Conservation (phyloP, 306 rosid species). For the Cucurbita moschata region DNA sequence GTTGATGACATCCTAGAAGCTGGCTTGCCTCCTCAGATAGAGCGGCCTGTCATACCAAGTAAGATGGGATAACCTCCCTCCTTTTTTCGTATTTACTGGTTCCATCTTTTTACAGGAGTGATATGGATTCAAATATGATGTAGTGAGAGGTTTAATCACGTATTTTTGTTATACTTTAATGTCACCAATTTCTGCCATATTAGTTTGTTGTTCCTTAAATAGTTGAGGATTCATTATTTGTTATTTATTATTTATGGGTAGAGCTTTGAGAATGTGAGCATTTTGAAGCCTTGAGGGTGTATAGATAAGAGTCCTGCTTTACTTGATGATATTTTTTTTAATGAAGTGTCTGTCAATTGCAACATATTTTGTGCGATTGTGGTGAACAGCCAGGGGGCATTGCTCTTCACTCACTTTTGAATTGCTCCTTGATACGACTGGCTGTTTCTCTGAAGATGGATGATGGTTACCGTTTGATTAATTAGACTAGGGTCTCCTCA, state of each 20-base stretch:
- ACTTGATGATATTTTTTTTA: not conserved
- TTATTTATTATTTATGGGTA: no score
- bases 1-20: slow-evolving; percentile 79
- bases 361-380: not conserved
- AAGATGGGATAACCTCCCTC: slow-evolving; percentile 6
- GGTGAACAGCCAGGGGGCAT: not conserved
- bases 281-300: not conserved
- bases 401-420: not conserved
- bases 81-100: slow-evolving; percentile 7
- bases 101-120: slow-evolving; percentile 2
- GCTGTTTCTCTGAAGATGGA: not conserved
- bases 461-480: not conserved
- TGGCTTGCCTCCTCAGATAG: slow-evolving; percentile 84
- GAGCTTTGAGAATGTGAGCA: no score
- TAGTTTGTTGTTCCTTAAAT: not conserved
- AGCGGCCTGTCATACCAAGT: slow-evolving; percentile 55
- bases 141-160: not conserved
- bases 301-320: not conserved
- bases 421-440: not conserved
- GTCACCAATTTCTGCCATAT: not conserved
- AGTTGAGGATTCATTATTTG: no score
- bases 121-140: not conserved
- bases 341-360: not conserved
- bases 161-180: not conserved
- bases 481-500: not conserved